Conservation (phyloP, 176 grass and related monocot species). For the Phyllostachys edulis region DNA sequence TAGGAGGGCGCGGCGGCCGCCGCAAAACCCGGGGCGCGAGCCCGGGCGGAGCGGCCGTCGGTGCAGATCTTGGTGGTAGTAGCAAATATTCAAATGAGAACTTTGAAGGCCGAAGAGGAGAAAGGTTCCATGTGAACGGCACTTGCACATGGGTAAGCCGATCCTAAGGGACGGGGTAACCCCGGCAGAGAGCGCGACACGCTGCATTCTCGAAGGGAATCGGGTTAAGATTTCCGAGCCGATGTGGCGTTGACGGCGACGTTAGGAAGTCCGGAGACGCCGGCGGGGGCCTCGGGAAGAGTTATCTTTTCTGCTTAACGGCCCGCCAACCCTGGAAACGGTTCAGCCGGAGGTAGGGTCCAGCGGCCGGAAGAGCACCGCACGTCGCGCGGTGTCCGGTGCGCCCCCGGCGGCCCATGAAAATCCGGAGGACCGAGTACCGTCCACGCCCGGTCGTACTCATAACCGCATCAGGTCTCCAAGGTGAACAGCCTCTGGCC, state of each 20-base stretch:
- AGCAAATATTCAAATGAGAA: slow-evolving; percentile 83
- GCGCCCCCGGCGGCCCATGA: slow-evolving; percentile 62
- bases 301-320: slow-evolving; percentile 69
- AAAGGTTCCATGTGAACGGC: slow-evolving; percentile 85
- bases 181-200: slow-evolving; percentile 26
- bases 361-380: too few species aligned
- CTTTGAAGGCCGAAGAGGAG: slow-evolving; percentile 82
- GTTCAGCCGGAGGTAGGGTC: slow-evolving; percentile 60
- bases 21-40: slow-evolving; percentile 31
- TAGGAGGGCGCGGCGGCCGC: too few species aligned
- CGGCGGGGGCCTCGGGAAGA: slow-evolving; percentile 60
- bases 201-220: slow-evolving; percentile 67
- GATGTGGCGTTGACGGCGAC: slow-evolving; percentile 53
- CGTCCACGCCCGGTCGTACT: slow-evolving; percentile 39
- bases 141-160: slow-evolving; percentile 78
- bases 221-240: slow-evolving; percentile 60
- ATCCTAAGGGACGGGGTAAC: slow-evolving; percentile 72
- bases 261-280: slow-evolving; percentile 59
- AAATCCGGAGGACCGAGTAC: slow-evolving; percentile 52
- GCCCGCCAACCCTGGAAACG: slow-evolving; percentile 45
- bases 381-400: slow-evolving; percentile 48
- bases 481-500: slow-evolving; percentile 71
- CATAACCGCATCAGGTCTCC: slow-evolving; percentile 80
- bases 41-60: slow-evolving; percentile 55
- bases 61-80: slow-evolving; percentile 78